Evolutionary conservation across 176 grass and related monocot genomes (phyloP).

Genomic region (Eragrostis nindensis): DNA sequence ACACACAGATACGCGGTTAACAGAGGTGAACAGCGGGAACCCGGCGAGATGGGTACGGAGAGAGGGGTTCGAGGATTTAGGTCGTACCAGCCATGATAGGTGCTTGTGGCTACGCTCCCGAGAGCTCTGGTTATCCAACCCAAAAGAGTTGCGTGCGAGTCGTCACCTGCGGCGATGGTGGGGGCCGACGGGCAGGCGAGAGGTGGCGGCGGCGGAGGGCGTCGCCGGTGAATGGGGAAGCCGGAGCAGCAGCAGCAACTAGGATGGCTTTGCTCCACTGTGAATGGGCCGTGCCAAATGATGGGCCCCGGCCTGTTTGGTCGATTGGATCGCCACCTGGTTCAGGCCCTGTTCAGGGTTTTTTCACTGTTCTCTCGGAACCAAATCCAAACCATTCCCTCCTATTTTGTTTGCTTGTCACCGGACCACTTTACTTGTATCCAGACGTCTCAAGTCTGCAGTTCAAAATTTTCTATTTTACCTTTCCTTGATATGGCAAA

Average conservation of each 20-base stretch:
- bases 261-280: conserved; percentile 2
- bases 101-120: neutral
- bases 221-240: conserved; percentile 10
- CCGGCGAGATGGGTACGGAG: neutral
- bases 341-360: too few relatives aligned
- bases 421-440: too few relatives aligned
- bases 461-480: too few relatives aligned
- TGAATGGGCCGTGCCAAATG: neutral
- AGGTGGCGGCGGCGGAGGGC: conserved; percentile 18
- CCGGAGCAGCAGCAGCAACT: neutral
- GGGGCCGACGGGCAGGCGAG: neutral
- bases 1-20: conserved; percentile 27
- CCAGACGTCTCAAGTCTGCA: too few relatives aligned
- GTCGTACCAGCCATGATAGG: conserved; percentile 56
- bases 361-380: too few relatives aligned
- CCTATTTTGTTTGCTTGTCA: too few relatives aligned
- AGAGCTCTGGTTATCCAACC: neutral
- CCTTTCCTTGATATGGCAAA: too few relatives aligned
- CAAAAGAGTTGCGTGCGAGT: too few relatives aligned
- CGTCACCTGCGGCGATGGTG: neutral
- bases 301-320: conserved; percentile 1
- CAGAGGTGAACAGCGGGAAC: conserved; percentile 12
- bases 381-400: too few relatives aligned
- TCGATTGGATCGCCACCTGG: too few relatives aligned
- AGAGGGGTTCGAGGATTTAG: neutral